These are phyloP conservation scores for Paratinospora sagittata DNA, from an alignment of 164 flowering plant genomes.

Conservation along the genomic window DNA sequence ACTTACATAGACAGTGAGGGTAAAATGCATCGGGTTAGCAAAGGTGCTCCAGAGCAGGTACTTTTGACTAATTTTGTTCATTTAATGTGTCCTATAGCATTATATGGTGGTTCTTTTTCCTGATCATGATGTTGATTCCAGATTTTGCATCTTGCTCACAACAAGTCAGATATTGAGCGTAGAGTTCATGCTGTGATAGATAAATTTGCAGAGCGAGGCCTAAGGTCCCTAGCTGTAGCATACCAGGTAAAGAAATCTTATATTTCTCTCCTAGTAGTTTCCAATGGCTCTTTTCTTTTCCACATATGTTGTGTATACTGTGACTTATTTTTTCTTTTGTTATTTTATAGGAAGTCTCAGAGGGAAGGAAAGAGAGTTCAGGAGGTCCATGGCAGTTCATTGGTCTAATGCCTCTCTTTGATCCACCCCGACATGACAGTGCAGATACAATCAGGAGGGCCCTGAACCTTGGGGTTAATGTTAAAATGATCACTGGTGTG, in stretches of 20 bases:
- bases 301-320: not conserved
- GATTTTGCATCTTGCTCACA: conserved; percentile 74
- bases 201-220: conserved; percentile 82
- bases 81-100: not conserved
- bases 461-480: conserved; percentile 87
- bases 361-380: conserved; percentile 62
- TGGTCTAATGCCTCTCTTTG: conserved; percentile 90
- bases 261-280: conserved; percentile 4
- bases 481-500: conserved; percentile 94
- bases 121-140: conserved; percentile 17
- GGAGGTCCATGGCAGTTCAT: conserved; percentile 90
- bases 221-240: conserved; percentile 80
- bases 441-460: conserved; percentile 96
- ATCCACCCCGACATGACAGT: conserved; percentile 96
- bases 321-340: not conserved
- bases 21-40: conserved; percentile 2
- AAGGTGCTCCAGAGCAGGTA: conserved; percentile 59
- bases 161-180: conserved; percentile 57
- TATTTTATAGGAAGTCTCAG: conserved; percentile 67
- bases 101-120: not conserved
- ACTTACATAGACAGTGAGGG: not conserved
- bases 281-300: not conserved
- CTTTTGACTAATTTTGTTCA: not conserved
- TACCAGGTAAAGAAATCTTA: conserved; percentile 43
- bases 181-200: conserved; percentile 78